phyloP scores from a whole-genome alignment of 345 rosid genomes.

The Dimocarpus longan region DNA sequence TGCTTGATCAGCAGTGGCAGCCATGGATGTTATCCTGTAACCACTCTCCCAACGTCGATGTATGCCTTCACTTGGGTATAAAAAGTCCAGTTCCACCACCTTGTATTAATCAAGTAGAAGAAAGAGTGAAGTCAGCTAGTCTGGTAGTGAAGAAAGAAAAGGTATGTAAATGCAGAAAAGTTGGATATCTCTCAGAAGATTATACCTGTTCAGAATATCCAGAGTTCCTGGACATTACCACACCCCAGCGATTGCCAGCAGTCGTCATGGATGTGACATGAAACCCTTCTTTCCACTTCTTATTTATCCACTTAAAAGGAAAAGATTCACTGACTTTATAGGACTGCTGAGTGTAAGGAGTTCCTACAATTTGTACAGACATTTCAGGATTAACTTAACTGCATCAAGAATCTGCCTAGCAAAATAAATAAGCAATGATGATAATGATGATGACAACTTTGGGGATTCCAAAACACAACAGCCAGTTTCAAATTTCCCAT shows the following conservation, averaged over 20 bases:
- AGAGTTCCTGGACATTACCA: slow-evolving; percentile 94
- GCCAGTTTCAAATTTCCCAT: background rate
- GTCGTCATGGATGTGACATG: slow-evolving; percentile 98
- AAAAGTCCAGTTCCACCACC: slow-evolving; percentile 96
- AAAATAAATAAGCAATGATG: background rate
- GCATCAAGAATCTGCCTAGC: background rate
- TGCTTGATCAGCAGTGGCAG: slow-evolving; percentile 90
- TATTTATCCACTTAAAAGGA: slow-evolving; percentile 97
- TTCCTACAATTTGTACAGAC: slow-evolving; percentile 52
- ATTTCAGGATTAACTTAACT: slow-evolving; percentile 16
- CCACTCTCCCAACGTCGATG: slow-evolving; percentile 93
- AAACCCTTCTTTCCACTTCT: slow-evolving; percentile 99
- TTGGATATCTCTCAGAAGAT: background rate
- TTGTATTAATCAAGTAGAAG: slow-evolving; percentile 31
- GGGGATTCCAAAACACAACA: background rate
- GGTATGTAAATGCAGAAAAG: background rate
- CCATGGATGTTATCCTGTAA: slow-evolving; percentile 91
- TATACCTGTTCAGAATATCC: slow-evolving; percentile 87
- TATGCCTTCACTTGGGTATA: slow-evolving; percentile 95
- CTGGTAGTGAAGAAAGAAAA: background rate
- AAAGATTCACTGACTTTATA: slow-evolving; percentile 98
- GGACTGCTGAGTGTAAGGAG: slow-evolving; percentile 94
- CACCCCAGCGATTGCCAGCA: slow-evolving; percentile 92
- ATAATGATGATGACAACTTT: background rate
- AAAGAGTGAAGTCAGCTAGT: slow-evolving; percentile 9